Percentiles rank a stretch among this genome's conserved stretches.
Conservation (phyloP, 768 basidiomycete species). For the Suillus placidus region DNA sequence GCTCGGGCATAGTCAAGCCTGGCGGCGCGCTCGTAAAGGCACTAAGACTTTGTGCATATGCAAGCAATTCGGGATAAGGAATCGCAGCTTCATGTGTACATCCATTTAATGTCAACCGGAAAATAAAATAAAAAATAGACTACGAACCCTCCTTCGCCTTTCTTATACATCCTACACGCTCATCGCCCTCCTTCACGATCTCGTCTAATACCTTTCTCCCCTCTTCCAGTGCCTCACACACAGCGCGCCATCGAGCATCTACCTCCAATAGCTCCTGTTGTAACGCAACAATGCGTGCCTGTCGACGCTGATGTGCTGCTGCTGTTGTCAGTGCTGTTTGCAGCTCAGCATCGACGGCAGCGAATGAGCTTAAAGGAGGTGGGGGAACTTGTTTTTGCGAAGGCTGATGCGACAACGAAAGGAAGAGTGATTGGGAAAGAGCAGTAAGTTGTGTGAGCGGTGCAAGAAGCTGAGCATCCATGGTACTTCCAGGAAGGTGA, state of each 20-base stretch:
- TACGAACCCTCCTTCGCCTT: slow-evolving; percentile 68
- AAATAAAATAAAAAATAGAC: not conserved
- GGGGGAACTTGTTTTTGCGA: slow-evolving; percentile 63
- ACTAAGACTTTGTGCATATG: slow-evolving; percentile 83
- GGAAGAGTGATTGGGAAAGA: slow-evolving; percentile 67
- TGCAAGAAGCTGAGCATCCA: slow-evolving; percentile 58
- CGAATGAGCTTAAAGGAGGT: slow-evolving; percentile 55
- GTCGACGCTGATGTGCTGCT: slow-evolving; percentile 73
- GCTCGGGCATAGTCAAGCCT: slow-evolving; percentile 71
- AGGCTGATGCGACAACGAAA: slow-evolving; percentile 59
- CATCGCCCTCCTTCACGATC: slow-evolving; percentile 76
- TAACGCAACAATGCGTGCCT: slow-evolving; percentile 70
- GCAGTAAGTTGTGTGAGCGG: slow-evolving; percentile 66
- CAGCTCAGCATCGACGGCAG: slow-evolving; percentile 59
- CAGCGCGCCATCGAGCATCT: slow-evolving; percentile 67
- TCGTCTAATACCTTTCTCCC: slow-evolving; percentile 72
- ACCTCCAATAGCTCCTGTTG: slow-evolving; percentile 71
- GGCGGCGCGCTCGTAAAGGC: slow-evolving; percentile 89
- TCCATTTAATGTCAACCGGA: slow-evolving; percentile 3
- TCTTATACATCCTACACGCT: slow-evolving; percentile 67
- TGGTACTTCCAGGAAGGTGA: slow-evolving; percentile 22
- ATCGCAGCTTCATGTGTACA: slow-evolving; percentile 57
- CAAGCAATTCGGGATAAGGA: slow-evolving; percentile 79
- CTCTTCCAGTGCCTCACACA: slow-evolving; percentile 64
- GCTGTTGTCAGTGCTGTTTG: slow-evolving; percentile 66